These are phyloP conservation scores for Salix viminalis DNA, from an alignment of 345 rosid genomes.

Conservation along the genomic window DNA sequence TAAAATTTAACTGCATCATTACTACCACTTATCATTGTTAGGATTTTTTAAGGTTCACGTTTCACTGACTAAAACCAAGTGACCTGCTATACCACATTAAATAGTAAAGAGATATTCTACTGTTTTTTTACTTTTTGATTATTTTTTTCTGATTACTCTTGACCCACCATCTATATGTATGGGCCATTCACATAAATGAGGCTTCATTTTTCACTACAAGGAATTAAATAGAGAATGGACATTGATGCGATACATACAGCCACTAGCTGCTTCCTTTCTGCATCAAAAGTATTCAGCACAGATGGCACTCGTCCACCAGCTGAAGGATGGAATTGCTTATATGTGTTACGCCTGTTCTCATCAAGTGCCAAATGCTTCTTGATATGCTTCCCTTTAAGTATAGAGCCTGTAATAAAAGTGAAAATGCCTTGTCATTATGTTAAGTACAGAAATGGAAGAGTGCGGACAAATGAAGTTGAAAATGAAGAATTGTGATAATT, in stretches of 20 bases:
- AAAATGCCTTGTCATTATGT: neutral
- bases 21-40: neutral
- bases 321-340: conserved; percentile 12
- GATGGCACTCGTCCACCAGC: conserved; percentile 20
- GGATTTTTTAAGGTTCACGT: too few relatives aligned
- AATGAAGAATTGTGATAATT: neutral
- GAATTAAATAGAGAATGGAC: conserved; percentile 13
- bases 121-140: neutral
- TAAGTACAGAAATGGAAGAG: neutral
- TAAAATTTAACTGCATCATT: neutral
- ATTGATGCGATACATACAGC: conserved; percentile 26
- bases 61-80: neutral
- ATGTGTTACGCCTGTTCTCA: conserved; percentile 26
- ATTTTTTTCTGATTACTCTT: neutral
- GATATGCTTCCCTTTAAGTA: conserved; percentile 15
- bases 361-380: conserved; percentile 16
- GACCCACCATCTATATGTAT: neutral
- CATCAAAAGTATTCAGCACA: conserved; percentile 23
- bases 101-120: neutral
- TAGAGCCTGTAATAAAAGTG: conserved; percentile 12
- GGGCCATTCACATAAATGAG: neutral
- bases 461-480: neutral
- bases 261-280: conserved; percentile 35
- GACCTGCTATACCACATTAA: neutral
- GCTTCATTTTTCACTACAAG: conserved; percentile 4